Base-by-base conservation (phyloP, 2,329 filamentous ascomycete genomes). In the Fusarium abutilonis region DNA sequence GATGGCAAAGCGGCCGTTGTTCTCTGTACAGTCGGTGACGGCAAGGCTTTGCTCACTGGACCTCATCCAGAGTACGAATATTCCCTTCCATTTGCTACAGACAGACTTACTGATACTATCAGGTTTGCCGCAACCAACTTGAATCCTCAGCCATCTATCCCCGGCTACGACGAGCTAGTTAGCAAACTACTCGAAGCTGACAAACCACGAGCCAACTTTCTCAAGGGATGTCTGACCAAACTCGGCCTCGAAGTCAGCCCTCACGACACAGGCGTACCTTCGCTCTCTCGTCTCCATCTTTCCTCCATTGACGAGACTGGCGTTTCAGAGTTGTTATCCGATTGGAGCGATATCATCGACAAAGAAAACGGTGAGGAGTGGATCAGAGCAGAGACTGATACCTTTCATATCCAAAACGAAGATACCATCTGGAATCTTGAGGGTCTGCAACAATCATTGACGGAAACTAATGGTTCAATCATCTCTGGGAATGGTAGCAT, bases 101-200 rank as follows among this genome's bases (percentile, higher is more conserved):
- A 31, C 15, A 4, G 28, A 10, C n/a, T 17, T 21, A 39, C 44
- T 59, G 15, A 57, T 19, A n/a, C 6, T 4, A 9, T 9, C 66
- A 96, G 93, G 74, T 98, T 98, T 73, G 89, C 93, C 4, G 86
- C 91, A 1, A 85, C 81, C 40, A 97, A 96, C 70, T 82, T 98
- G 7, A 83, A 88, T 60, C 85, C 83, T 7, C 86, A 89, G 5
- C 83, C 88, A 7, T 83, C 85, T 9, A 79, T 90, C 1, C 86
- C 89, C 0, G 84, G 85, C 1, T 98, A 96, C 72, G 82, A 84
- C 14, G 81, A 87, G 4, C 77, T 96, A 13, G 86, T 96, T 34
- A 82, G 88, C 15, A 82, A 81, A 11, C 79, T 99, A 23, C 79
- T 83, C 11, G 83, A 82, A 7, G 88, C 92, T 60, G 91, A 98